Base-by-base conservation (phyloP, 352 stramenopile genomes). In the Globisporangium splendens region DNA sequence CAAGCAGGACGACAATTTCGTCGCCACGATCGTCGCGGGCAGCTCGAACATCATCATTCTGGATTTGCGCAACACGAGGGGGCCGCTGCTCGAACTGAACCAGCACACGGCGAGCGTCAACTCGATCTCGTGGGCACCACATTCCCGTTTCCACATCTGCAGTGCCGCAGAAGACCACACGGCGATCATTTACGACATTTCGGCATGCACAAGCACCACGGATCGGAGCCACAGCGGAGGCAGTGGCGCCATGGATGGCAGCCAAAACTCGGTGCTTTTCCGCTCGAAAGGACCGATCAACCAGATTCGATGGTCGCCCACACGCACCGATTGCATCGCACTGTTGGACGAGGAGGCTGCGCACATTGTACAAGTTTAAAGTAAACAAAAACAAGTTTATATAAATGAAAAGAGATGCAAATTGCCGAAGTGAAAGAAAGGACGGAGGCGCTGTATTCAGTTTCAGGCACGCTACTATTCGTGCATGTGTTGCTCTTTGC, bases 1-100 rank as follows among this genome's bases (percentile, higher is more conserved):
- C 75, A 97, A 98, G 63, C 91, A 98, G 49, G 97, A 99, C 77
- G 82, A 97, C 10, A 97, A 98, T 53, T 99, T 98, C 63, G 72
- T 99, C 46, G 97, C 97, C 6, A 97, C 91, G 0, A 97, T 99
- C 50, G 80, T 91, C 20, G 84, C 96, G 2, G 93, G 98, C 56
- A 97, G 86, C 44, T 64, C 81, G 14, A 96, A 85, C 41, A 96
- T 97, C 5, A 85, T 98, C 8, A 88, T 99, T 48, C 78, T 99
- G n/a, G 97, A 99, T 72, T 79, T 98, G 54, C 91, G 97, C 48
- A 86, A 98, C 33, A 87, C 94, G n/a, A 77, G 79, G 31, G 77
- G 86, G 21, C 91, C 96, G 0, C 88, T 98, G 24, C 86, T 94
- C 15, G 92, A 98, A 67, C 74, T 99, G 10, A 86, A 86, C 46